Evolutionary conservation across 2,329 filamentous ascomycete genomes (phyloP), one percentile per base, ranked within the genome.

Genomic region (Emericellopsis cladophorae): DNA sequence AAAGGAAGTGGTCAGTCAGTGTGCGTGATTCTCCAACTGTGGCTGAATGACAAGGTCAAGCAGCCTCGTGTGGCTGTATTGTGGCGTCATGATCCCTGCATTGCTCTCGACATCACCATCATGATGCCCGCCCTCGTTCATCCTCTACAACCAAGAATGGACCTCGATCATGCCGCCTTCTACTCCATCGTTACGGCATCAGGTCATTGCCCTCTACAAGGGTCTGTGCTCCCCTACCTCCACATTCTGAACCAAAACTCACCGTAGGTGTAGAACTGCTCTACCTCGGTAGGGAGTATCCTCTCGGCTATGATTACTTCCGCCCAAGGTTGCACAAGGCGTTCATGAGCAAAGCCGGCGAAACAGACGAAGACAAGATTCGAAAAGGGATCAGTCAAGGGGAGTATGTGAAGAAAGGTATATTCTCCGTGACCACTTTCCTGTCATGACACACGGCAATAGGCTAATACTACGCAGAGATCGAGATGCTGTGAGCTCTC

Each of bases 351-450:
- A 87, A 93, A 50, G 75, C 80, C 2, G 61, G 70, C 33, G 55
- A 95, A 43, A 70, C 66, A 2, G 79, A 92, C 49, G 81, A 90
- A 46, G 75, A 73, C 7, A 72, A 85, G 52, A 95, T 98, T 39
- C 72, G 70, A 34, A 71, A 79, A 45, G 84, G 79, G 0, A 86
- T 98, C 42, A 70, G 75, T 33, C 71, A 81, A 45, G 90, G 88
- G 1, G 77, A 93, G 49, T 95, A 84, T 60, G 87, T 96, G 4
- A 93, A 86, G 62, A 95, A 93, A 71, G 87, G 87, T 87, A 54
- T n/a, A 54, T 42, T 42, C 55, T 44, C 33, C 42, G 7, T 34
- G n/a, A n/a, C 3, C 23, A 10, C 15, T 12, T 18, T 3, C n/a
- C 37, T 10, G 12, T 15, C 15, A 23, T 26, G 1, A 8, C 26